These are phyloP conservation scores for Schwanniomyces pseudopolymorphus DNA, from an alignment of 805 yeast species.

Conservation along the genomic window DNA sequence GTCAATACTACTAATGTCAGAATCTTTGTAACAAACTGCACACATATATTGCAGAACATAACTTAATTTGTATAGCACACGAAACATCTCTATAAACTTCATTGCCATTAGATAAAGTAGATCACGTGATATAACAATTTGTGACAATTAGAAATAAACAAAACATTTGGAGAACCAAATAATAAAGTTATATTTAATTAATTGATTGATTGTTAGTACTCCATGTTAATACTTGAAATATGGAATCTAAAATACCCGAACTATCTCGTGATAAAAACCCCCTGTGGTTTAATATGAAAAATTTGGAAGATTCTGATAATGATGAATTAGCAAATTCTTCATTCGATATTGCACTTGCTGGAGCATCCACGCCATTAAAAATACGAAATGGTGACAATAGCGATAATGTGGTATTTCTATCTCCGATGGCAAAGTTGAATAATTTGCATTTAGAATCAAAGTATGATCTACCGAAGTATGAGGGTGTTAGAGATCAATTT, in stretches of 20 bases:
- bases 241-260: neutral
- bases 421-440: slow-evolving; percentile 37
- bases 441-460: slow-evolving; percentile 27
- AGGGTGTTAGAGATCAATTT: neutral
- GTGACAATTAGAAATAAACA: neutral
- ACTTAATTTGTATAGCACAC: too few relatives aligned
- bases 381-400: slow-evolving; percentile 1
- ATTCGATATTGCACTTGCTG: slow-evolving; percentile 9
- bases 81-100: too few relatives aligned
- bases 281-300: slow-evolving; percentile 4
- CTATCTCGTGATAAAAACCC: neutral
- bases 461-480: slow-evolving; percentile 1
- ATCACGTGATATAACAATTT: neutral
- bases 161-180: neutral
- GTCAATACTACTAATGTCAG: too few relatives aligned
- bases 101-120: too few relatives aligned
- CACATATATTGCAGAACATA: too few relatives aligned
- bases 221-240: neutral
- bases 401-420: slow-evolving; percentile 15
- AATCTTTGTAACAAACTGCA: too few relatives aligned
- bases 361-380: slow-evolving; percentile 11
- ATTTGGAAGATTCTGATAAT: slow-evolving; percentile 5
- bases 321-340: slow-evolving; percentile 4
- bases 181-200: neutral
- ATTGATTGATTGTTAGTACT: neutral